These are phyloP conservation scores for Echites panduratus DNA, from an alignment of 257 asterid genomes.

Conservation along the genomic window DNA sequence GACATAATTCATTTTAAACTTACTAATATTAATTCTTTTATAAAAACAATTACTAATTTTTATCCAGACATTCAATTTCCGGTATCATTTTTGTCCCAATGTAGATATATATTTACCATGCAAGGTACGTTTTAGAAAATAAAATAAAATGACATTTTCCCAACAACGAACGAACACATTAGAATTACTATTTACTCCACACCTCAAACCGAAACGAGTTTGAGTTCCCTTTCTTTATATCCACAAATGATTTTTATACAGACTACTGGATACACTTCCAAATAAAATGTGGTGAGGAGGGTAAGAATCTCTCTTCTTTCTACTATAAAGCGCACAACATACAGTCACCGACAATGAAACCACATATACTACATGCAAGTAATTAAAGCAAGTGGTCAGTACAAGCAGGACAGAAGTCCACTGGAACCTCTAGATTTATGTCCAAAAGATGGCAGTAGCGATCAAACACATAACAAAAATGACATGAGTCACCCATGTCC, in stretches of 20 bases:
- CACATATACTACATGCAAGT: not conserved
- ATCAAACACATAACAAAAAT: slow-evolving; percentile 1
- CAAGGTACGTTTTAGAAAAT: too few species aligned
- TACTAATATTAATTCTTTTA: too few species aligned
- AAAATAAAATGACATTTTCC: too few species aligned
- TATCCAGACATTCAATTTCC: too few species aligned
- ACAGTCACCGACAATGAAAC: too few species aligned
- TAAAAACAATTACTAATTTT: too few species aligned
- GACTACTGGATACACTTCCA: not conserved
- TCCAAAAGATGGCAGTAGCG: not conserved
- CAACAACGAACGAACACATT: too few species aligned
- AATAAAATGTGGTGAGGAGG: not conserved
- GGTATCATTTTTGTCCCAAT: too few species aligned
- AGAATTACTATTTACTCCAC: not conserved
- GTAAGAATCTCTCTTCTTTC: not conserved
- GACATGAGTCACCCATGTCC: slow-evolving; percentile 1
- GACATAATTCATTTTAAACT: too few species aligned
- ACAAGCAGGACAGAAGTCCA: slow-evolving; percentile 17
- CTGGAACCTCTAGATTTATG: slow-evolving; percentile 12
- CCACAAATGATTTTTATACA: not conserved
- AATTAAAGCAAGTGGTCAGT: not conserved
- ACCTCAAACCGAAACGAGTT: not conserved
- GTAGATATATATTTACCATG: too few species aligned
- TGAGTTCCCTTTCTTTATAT: not conserved
- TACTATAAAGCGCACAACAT: not conserved